Conservation (phyloP, 371 early-diverging fungal genomes). For the Apophysomyces ossiformis region DNA sequence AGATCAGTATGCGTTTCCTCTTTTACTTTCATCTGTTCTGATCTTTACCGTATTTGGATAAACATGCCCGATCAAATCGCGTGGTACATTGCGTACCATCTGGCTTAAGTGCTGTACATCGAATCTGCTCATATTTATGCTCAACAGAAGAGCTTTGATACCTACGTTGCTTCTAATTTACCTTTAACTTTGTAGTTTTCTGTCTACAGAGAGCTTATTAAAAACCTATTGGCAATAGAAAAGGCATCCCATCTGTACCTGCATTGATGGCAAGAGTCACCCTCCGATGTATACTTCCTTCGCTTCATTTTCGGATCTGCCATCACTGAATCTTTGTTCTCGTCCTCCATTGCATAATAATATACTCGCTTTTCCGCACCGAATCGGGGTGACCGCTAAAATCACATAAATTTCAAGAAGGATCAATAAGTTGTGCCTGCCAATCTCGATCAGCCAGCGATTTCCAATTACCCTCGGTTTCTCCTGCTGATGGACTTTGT, state of each 20-base stretch:
- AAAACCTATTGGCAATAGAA: neutral
- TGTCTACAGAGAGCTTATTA: neutral
- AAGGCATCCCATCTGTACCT: slow-evolving; percentile 7
- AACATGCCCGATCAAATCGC: slow-evolving; percentile 3
- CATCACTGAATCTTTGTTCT: neutral
- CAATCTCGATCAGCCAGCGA: neutral
- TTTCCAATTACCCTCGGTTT: neutral
- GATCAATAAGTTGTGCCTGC: no score
- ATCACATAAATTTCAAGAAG: neutral
- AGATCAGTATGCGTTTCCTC: neutral
- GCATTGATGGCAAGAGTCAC: slow-evolving; percentile 18
- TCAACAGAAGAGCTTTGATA: neutral
- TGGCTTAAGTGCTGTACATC: slow-evolving; percentile 6
- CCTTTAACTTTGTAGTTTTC: slow-evolving; percentile 2
- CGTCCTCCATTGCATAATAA: neutral
- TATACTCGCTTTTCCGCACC: neutral
- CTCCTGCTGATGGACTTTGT: neutral
- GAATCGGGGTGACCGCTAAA: slow-evolving; percentile 8
- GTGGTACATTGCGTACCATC: neutral
- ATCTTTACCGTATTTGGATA: slow-evolving; percentile 10
- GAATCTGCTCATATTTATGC: neutral
- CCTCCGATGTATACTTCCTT: neutral
- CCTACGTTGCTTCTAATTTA: neutral
- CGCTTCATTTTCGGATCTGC: neutral
- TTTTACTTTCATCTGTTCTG: neutral